These are phyloP conservation scores for Botrytis fabae DNA, from an alignment of 2,329 filamentous ascomycete genomes.

Conservation along the genomic window DNA sequence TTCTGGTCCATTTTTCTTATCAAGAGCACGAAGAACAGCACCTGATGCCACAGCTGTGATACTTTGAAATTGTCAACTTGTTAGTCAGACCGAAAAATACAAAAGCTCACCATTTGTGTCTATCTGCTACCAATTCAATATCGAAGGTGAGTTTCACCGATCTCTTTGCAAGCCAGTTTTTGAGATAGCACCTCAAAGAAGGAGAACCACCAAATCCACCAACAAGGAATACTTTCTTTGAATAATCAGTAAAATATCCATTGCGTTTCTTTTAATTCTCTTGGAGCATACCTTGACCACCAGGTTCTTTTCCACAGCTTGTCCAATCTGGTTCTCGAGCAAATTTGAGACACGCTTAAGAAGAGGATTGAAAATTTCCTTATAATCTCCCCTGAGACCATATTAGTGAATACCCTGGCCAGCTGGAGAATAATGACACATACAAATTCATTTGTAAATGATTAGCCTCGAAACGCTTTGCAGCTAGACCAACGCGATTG, in stretches of 20 bases:
- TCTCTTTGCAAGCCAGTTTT: constrained; percentile 17
- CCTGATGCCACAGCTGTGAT: constrained; percentile 30
- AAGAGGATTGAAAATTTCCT: constrained; percentile 28
- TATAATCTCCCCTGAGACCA: constrained; percentile 26
- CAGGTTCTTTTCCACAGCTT: constrained; percentile 21
- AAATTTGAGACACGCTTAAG: constrained; percentile 22
- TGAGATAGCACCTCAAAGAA: constrained; percentile 27
- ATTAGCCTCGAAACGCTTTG: constrained; percentile 27
- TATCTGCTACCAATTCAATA: constrained; percentile 21
- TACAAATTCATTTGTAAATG: constrained; percentile 25
- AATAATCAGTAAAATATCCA: background rate
- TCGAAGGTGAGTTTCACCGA: background rate
- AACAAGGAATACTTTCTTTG: constrained; percentile 33
- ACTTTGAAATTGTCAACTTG: background rate
- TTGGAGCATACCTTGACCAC: constrained; percentile 22
- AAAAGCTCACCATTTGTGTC: constrained; percentile 18
- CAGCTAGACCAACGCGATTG: constrained; percentile 12
- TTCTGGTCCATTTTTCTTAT: constrained; percentile 29
- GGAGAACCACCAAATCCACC: constrained; percentile 34
- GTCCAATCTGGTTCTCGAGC: constrained; percentile 25
- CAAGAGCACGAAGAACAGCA: constrained; percentile 28
- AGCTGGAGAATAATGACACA: background rate
- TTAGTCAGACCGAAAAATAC: background rate
- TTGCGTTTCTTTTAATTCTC: background rate
- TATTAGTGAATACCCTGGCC: background rate